Evolutionary conservation across 2,329 filamentous ascomycete genomes (phyloP), one percentile per base, ranked within the genome.

Genomic region (Xylariaceae sp.): DNA sequence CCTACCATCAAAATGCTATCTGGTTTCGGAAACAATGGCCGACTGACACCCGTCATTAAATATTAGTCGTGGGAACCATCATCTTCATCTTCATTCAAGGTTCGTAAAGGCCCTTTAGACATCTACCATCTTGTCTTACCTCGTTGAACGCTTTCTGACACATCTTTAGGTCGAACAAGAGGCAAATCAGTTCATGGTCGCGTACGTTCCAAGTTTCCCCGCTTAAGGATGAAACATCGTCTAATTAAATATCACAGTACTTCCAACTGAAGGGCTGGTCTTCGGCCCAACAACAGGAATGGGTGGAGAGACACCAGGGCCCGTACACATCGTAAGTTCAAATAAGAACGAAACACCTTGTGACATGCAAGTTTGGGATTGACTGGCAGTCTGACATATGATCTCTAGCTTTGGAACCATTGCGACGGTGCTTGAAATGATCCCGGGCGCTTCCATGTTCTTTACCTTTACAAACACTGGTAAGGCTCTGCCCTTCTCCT

Each of bases 201-300:
- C 36, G 76, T 79, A 64, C 54, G 71, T 61, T 18, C n/a, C 79
- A 64, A 54, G 71, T 61, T 18, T 12, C 21, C 9, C 16, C 5
- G 23, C 40, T 28, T 15, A 18, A 34, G 32, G 26, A 38, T 40
- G 40, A 40, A 33, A 36, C 30, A 42, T 26, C 73, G 2, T 76
- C 78, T 28, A 66, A 66, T 70, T 26, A 18, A 34, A 23, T 73
- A 78, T 55, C 59, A 62, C 3, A 92, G 64, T 96, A 95, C 64
- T 96, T 95, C 61, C 86, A 94, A 67, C 72, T 97, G 46, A 97
- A 96, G 67, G 76, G 78, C 33, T 94, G 88, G 87, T 76, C 76
- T 30, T 64, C 70, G 18, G 67, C 68, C 9, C 75, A 87, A 61
- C 76, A 70, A 53, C 71, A 78, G 32, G 71, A 80, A 34, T 94